These are phyloP conservation scores for Arthrinium phaeospermum DNA, from an alignment of 2,329 filamentous ascomycete species.

Conservation along the genomic window DNA sequence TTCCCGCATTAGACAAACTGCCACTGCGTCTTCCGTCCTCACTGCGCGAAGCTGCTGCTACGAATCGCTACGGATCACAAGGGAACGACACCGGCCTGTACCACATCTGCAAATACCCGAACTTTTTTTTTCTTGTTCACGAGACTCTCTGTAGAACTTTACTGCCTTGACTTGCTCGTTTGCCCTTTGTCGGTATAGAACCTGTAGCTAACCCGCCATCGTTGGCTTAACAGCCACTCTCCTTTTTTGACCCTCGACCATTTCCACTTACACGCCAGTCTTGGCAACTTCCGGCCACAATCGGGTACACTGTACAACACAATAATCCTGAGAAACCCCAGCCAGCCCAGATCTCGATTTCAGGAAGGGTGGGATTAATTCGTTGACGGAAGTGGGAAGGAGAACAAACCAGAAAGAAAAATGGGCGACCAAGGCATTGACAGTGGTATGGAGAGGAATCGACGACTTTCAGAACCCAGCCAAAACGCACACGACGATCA, in stretches of 20 bases:
- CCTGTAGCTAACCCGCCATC: conserved; percentile 19
- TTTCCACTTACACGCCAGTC: conserved; percentile 12
- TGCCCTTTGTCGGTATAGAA: conserved; percentile 16
- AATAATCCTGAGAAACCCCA: conserved; percentile 3
- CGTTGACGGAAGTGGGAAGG: conserved; percentile 12
- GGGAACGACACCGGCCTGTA: not conserved
- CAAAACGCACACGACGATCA: conserved; percentile 39
- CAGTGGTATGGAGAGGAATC: conserved; percentile 39
- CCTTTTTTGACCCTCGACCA: conserved; percentile 13
- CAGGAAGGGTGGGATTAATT: conserved; percentile 9
- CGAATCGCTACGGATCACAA: not conserved
- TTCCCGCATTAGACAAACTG: conserved; percentile 13
- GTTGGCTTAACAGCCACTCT: conserved; percentile 10
- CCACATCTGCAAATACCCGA: conserved; percentile 17
- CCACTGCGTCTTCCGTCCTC: conserved; percentile 1
- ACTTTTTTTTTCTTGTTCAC: conserved; percentile 12
- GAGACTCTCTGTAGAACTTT: conserved; percentile 21
- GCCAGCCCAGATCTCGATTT: not conserved
- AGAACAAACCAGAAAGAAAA: conserved; percentile 5
- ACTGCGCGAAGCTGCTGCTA: not conserved
- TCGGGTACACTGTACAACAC: conserved; percentile 13
- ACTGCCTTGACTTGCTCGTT: conserved; percentile 6
- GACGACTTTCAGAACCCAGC: conserved; percentile 39
- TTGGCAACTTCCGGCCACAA: conserved; percentile 15
- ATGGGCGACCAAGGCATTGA: conserved; percentile 42